Evolutionary conservation across 2,329 filamentous ascomycete species (phyloP).

Genomic region (Didymella pomorum): DNA sequence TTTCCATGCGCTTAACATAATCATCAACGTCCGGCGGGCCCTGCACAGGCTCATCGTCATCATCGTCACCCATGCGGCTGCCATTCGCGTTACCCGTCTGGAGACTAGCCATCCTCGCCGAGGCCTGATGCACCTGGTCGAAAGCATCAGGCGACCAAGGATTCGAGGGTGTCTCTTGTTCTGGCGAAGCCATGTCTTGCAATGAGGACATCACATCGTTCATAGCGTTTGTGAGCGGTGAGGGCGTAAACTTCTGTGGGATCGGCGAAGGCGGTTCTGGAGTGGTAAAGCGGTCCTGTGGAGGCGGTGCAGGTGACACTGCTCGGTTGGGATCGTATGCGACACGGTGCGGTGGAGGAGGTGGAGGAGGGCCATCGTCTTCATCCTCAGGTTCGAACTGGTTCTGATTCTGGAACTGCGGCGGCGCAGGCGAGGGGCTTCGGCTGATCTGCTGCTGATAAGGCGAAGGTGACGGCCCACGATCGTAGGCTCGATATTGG

Average conservation of each 20-base stretch:
- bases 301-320: conserved; percentile 45
- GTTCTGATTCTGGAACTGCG: conserved; percentile 36
- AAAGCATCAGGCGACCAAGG: conserved; percentile 95
- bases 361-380: conserved; percentile 78
- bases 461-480: conserved; percentile 53
- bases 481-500: conserved; percentile 49
- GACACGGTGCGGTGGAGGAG: conserved; percentile 79
- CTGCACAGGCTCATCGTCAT: conserved; percentile 65
- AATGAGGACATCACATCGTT: conserved; percentile 97
- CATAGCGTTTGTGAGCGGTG: conserved; percentile 92
- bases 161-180: conserved; percentile 67
- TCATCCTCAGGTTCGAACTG: conserved; percentile 29
- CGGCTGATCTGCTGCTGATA: conserved; percentile 40
- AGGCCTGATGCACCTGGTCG: conserved; percentile 61
- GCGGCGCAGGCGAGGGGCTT: conserved; percentile 42
- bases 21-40: conserved; percentile 77
- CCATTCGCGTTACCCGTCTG: conserved; percentile 78
- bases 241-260: conserved; percentile 70
- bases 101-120: conserved; percentile 55
- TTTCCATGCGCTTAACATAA: conserved; percentile 93
- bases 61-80: conserved; percentile 49
- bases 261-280: conserved; percentile 70
- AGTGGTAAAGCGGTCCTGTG: conserved; percentile 61
- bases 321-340: conserved; percentile 57
- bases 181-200: conserved; percentile 76